Conservation (phyloP, 805 yeast genomes). For the Tetrapisispora iriomotensis region DNA sequence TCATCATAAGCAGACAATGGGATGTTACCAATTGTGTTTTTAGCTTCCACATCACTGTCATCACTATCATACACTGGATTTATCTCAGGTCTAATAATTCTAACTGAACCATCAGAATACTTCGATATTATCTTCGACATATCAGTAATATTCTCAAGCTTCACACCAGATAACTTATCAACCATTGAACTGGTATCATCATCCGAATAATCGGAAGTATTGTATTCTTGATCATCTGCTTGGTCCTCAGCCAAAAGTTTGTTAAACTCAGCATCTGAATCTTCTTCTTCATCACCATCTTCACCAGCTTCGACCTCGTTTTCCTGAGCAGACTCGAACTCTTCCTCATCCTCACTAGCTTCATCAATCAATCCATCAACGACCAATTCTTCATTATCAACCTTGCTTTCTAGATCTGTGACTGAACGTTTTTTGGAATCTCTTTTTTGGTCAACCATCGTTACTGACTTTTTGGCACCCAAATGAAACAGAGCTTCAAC, state of each 20-base stretch:
- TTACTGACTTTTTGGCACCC: neutral
- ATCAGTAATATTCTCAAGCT: conserved; percentile 41
- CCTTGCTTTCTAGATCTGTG: conserved; percentile 11
- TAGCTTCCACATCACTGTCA: conserved; percentile 74
- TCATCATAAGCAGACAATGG: conserved; percentile 92
- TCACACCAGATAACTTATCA: conserved; percentile 45
- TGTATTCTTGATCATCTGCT: conserved; percentile 22
- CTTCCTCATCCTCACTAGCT: conserved; percentile 18
- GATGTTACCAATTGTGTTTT: conserved; percentile 86
- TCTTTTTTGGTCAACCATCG: neutral
- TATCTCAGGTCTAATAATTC: conserved; percentile 78
- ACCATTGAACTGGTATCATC: conserved; percentile 38
- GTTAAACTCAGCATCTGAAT: conserved; percentile 57
- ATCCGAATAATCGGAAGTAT: conserved; percentile 26
- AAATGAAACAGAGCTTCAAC: neutral
- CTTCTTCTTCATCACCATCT: conserved; percentile 26
- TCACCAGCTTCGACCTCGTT: conserved; percentile 11
- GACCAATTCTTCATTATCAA: conserved; percentile 8
- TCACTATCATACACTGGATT: conserved; percentile 93
- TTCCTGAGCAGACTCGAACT: conserved; percentile 9
- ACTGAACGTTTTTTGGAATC: conserved; percentile 17
- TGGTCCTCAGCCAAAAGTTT: conserved; percentile 45
- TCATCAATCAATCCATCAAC: conserved; percentile 10
- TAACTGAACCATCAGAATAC: conserved; percentile 70
- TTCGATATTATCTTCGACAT: conserved; percentile 35